Base-by-base conservation (phyloP, 108 stramenopile species). In the Skeletonema potamos region DNA sequence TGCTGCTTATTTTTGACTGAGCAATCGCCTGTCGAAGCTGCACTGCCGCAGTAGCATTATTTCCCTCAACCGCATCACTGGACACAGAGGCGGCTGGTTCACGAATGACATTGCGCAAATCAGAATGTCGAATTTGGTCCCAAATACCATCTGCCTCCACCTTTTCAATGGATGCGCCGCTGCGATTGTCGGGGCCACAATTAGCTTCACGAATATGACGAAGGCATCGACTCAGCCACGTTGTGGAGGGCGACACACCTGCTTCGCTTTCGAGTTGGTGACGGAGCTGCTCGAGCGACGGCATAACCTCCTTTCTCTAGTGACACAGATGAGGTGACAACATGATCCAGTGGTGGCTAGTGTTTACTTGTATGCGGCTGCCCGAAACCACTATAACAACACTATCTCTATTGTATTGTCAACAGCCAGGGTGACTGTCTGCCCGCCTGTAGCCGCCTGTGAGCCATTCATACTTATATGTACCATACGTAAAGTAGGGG, bases 41-140 rank as follows among this genome's bases (percentile, higher is more conserved):
- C 27, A 13, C 54, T 58, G 66, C 41, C 24, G 37, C 60, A 4
- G 61, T 58, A 27, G 13, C 32, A 27, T 1, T 27, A 33, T 10
- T 32, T 1, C 4, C 46, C 37, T 17, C 12, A 20, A 4, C 28
- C 20, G 28, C 37, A 32, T 28, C 22, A 46, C 11, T 20, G 46
- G 36, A 18, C n/a, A n/a, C n/a, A n/a, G n/a, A n/a, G n/a, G n/a
- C n/a, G n/a, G n/a, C n/a, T 17, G 65, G 78, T 24, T 56, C 63
- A 27, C 89, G 82, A 37, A 93, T 82, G 13, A 92, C 88, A 85
- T 91, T 82, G n/a, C 92, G 74, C 27, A 93, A 62, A 72, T 93
- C 92, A 22, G 85, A 48, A 62, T 89, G 64, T 13, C 91, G 54
- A 26, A 93, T 64, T 72, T 88, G 86, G 43, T 85, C 58, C 66